Evolutionary conservation across 2,329 filamentous ascomycete genomes (phyloP).

Genomic region (Arthrinium phaeospermum): DNA sequence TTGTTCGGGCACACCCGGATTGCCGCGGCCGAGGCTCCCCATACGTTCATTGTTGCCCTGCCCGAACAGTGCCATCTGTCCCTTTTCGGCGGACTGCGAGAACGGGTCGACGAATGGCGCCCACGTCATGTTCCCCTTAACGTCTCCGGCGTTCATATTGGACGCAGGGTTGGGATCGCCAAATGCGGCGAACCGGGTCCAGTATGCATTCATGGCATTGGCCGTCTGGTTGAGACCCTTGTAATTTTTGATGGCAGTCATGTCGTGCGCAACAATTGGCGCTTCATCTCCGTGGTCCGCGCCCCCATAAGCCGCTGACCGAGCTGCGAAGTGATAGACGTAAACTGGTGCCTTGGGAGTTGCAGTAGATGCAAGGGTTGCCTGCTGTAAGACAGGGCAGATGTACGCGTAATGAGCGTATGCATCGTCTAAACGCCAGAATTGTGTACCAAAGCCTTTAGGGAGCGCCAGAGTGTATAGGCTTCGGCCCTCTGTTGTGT

Average conservation of each 20-base stretch:
- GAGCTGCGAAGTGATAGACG: constrained; percentile 65
- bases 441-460: constrained; percentile 56
- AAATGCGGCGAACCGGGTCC: constrained; percentile 44
- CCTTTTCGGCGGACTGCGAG: constrained; percentile 32
- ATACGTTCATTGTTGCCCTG: constrained; percentile 62
- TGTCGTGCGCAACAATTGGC: constrained; percentile 50
- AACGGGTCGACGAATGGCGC: constrained; percentile 51
- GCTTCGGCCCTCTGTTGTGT: constrained; percentile 40
- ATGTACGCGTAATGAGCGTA: constrained; percentile 71
- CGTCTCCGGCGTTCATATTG: constrained; percentile 24
- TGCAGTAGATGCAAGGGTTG: constrained; percentile 46
- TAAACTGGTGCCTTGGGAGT: constrained; percentile 44
- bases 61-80: constrained; percentile 61
- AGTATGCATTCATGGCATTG: constrained; percentile 50
- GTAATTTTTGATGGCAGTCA: constrained; percentile 37
- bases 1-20: constrained; percentile 49
- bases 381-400: constrained; percentile 66
- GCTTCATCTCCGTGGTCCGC: constrained; percentile 57
- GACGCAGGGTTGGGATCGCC: constrained; percentile 34
- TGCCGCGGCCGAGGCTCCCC: constrained; percentile 36
- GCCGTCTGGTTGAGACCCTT: constrained; percentile 47
- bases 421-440: constrained; percentile 61
- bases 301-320: constrained; percentile 41
- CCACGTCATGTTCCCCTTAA: constrained; percentile 41
- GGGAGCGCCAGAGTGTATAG: constrained; percentile 46